phyloP scores from a whole-genome alignment of 495 filamentous ascomycete species.

The Lasiosphaeris hirsuta region DNA sequence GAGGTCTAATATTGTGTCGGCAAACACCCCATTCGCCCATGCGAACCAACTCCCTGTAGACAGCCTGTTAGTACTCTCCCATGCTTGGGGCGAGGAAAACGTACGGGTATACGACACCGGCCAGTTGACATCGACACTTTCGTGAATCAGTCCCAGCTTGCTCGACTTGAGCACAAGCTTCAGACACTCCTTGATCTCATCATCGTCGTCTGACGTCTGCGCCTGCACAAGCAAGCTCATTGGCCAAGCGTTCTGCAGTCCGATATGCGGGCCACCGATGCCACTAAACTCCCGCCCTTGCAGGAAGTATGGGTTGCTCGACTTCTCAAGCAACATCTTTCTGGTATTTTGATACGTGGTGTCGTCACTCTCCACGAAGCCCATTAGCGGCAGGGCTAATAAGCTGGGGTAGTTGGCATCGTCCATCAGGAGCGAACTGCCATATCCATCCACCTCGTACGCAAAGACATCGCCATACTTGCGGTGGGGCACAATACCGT shows the following conservation, averaged over 20 bases:
- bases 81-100: constrained; percentile 18
- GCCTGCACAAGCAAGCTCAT: constrained; percentile 91
- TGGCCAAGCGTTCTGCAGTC: constrained; percentile 89
- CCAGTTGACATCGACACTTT: constrained; percentile 82
- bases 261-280: constrained; percentile 80
- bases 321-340: constrained; percentile 77
- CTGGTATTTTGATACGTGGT: constrained; percentile 83
- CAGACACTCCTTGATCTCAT: constrained; percentile 72
- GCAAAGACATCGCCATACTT: constrained; percentile 89
- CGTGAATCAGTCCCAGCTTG: constrained; percentile 78
- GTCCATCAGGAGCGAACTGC: constrained; percentile 89
- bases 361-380: constrained; percentile 68
- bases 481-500: constrained; percentile 83
- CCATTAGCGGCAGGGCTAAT: constrained; percentile 80
- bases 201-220: constrained; percentile 82
- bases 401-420: constrained; percentile 95
- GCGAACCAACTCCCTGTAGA: constrained; percentile 82
- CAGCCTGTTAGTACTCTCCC: constrained; percentile 26
- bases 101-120: constrained; percentile 71
- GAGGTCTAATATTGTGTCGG: constrained; percentile 87
- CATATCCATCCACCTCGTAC: constrained; percentile 95
- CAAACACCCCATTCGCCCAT: constrained; percentile 96
- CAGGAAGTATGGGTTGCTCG: constrained; percentile 87
- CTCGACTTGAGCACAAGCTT: constrained; percentile 70
- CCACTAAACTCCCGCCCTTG: constrained; percentile 75